Evolutionary conservation across 768 basidiomycete species (phyloP).

Genomic region (Phylloporus scabripes): DNA sequence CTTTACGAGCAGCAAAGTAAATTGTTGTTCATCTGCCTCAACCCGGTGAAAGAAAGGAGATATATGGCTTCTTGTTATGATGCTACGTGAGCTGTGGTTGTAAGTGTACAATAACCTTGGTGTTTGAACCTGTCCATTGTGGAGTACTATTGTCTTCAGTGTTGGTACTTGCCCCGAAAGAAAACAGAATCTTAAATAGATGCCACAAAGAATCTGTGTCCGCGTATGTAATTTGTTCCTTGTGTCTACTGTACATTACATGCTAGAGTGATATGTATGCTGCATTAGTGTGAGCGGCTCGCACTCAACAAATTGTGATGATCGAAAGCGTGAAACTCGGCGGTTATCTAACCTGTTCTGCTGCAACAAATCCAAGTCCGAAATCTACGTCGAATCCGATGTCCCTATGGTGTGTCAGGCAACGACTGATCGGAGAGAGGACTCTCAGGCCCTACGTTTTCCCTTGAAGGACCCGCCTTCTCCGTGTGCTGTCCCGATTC

Average conservation of each 20-base stretch:
- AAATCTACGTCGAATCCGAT: not conserved
- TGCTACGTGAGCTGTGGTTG: not conserved
- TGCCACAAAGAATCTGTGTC: too few species aligned
- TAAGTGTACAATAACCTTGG: not conserved
- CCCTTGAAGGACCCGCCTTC: not conserved
- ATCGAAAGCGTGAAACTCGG: not conserved
- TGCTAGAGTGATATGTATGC: not conserved
- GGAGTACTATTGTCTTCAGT: not conserved
- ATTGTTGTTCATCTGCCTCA: not conserved
- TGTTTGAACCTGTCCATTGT: not conserved
- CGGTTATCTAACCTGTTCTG: not conserved
- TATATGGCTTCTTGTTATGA: not conserved
- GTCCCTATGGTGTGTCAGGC: not conserved
- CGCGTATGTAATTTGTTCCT: too few species aligned
- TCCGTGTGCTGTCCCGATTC: conserved; percentile 4
- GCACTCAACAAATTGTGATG: not conserved
- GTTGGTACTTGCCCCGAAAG: not conserved
- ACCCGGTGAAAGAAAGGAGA: not conserved
- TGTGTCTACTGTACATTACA: not conserved
- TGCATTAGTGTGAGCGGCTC: not conserved
- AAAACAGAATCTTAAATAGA: too few species aligned
- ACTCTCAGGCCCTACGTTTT: not conserved
- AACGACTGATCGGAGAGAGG: not conserved
- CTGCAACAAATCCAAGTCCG: not conserved
- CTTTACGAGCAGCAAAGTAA: conserved; percentile 2